phyloP scores from a whole-genome alignment of 2,329 filamentous ascomycete species.

The Trichoderma afroharzianum region DNA sequence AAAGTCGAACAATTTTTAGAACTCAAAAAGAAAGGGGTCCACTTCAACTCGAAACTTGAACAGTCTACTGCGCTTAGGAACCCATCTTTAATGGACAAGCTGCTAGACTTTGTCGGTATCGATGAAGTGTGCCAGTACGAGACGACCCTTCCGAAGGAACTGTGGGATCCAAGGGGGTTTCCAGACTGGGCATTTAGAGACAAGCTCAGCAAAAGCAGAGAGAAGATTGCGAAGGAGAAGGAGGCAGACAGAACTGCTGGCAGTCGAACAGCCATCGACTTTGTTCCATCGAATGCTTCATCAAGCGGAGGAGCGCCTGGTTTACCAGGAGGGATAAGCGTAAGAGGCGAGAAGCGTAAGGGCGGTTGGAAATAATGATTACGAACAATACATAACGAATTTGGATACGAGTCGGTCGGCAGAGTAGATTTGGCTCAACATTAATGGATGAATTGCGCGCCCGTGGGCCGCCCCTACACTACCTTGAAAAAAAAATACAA shows the following conservation, averaged over 20 bases:
- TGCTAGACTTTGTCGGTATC: constrained; percentile 62
- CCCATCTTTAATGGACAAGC: constrained; percentile 67
- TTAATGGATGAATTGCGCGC: constrained; percentile 20
- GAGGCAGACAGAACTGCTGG: constrained; percentile 43
- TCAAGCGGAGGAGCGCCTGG: constrained; percentile 20
- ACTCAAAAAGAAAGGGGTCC: constrained; percentile 71
- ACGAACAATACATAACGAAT: neutral
- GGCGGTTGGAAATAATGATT: constrained; percentile 31
- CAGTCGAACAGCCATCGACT: constrained; percentile 44
- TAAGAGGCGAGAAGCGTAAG: constrained; percentile 33
- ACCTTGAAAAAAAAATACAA: constrained; percentile 8
- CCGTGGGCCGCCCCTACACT: constrained; percentile 3
- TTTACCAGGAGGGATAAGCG: constrained; percentile 23
- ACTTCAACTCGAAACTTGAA: constrained; percentile 74
- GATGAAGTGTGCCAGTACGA: constrained; percentile 57
- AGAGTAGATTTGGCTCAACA: constrained; percentile 14
- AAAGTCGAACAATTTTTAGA: constrained; percentile 73
- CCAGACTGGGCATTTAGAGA: constrained; percentile 53
- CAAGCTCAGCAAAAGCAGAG: constrained; percentile 47
- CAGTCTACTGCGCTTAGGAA: constrained; percentile 66
- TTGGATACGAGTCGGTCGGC: neutral
- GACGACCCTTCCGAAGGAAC: constrained; percentile 53
- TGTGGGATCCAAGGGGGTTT: constrained; percentile 58
- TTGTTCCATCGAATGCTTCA: constrained; percentile 39
- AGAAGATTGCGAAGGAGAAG: constrained; percentile 42